Evolutionary conservation across 2,329 filamentous ascomycete genomes (phyloP).

Genomic region (Zelopaecilomyces penicillatus): DNA sequence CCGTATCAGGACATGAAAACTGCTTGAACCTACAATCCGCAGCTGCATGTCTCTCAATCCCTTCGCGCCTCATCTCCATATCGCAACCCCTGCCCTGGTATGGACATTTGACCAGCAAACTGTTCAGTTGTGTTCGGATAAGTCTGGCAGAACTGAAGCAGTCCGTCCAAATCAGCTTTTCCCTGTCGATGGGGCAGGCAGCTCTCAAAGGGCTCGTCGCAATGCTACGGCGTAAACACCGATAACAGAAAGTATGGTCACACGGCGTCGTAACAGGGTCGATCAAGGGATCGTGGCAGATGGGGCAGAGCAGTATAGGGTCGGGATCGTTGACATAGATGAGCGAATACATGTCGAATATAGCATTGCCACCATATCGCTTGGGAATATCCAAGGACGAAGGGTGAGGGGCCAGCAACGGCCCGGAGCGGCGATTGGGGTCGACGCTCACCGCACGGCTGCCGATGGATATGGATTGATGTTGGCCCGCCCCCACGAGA

Average conservation of each 20-base stretch:
- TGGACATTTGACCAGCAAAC: constrained; percentile 50
- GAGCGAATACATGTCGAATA: constrained; percentile 39
- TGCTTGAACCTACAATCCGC: constrained; percentile 48
- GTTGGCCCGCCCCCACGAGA: constrained; percentile 9
- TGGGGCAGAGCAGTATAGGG: constrained; percentile 42
- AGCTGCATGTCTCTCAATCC: constrained; percentile 47
- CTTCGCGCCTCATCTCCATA: constrained; percentile 41
- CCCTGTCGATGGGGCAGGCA: constrained; percentile 52
- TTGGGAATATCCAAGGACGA: constrained; percentile 32
- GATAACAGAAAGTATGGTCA: constrained; percentile 57
- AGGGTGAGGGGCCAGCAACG: constrained; percentile 26
- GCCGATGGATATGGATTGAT: constrained; percentile 10
- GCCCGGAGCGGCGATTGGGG: constrained; percentile 24
- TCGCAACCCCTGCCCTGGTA: constrained; percentile 43
- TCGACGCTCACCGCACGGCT: constrained; percentile 14
- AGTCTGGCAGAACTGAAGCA: constrained; percentile 37
- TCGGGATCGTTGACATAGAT: constrained; percentile 36
- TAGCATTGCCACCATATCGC: constrained; percentile 27
- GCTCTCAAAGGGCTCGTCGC: constrained; percentile 31
- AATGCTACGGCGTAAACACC: constrained; percentile 41
- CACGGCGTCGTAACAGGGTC: constrained; percentile 53
- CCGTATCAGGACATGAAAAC: constrained; percentile 45
- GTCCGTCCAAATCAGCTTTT: constrained; percentile 29
- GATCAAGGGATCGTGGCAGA: constrained; percentile 53
- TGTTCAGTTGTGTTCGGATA: constrained; percentile 53